Evolutionary conservation across 169 alveolate genomes (phyloP), one percentile per base, ranked within the genome.

Genomic region (Plasmodium chabaudi): DNA sequence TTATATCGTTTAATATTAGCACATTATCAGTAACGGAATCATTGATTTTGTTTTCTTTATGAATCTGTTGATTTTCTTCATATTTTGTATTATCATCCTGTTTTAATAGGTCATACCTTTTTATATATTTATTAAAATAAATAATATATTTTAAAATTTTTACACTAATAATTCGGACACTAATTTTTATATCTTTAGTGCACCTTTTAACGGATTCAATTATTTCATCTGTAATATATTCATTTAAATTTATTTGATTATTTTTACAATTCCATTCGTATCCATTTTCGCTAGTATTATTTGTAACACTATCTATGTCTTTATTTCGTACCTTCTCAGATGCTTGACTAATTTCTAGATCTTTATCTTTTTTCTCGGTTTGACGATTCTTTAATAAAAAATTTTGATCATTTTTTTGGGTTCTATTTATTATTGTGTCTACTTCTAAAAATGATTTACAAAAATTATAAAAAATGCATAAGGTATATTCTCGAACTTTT

Each of bases 131-230:
- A 15, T 86, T 86, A 68, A 86, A 70, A 70, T 86, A 86, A 19
- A 86, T 34, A 47, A 86, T 59, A 47, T 86, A 86, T 60, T 86
- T 86, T 60, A 86, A 70, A 25, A 86, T 86, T 61, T 86, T 86
- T 1, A 86, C 91, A 21, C 87, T 71, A 13, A 70, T 72, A 34
- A 70, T 60, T 60, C 91, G 23, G 12, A 86, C 84, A 34, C 87
- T 65, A n/a, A 71, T 49, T 70, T 86, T 86, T 23, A 86, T 71
- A 51, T 86, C 91, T 56, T 86, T 86, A n/a, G 91, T 69, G 53
- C 87, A 70, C 13, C 91, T 46, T 56, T 55, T 68, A 23, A 86
- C 60, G 17, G 91, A 56, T n/a, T 86, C 86, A 39, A 86, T 47
- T 23, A 86, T 60, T n/a, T 68, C 60, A 59, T 70, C 34, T 21